phyloP scores from a whole-genome alignment of 2,329 filamentous ascomycete species.

The Xylaria sp. region DNA sequence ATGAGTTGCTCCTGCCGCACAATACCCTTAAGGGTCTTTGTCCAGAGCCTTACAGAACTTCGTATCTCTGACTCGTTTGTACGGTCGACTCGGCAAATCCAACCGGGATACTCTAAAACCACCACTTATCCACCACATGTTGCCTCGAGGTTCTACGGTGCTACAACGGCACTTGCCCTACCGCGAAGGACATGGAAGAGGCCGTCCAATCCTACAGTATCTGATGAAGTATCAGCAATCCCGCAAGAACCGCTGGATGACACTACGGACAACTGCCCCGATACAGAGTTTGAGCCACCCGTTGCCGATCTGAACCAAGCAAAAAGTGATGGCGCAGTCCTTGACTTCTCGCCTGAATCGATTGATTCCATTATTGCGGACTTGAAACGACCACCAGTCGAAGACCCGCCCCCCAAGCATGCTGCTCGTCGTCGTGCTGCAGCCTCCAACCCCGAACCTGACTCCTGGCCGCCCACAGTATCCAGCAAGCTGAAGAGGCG shows the following conservation, averaged over 20 bases:
- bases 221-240: conserved; percentile 1
- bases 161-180: conserved; percentile 22
- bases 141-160: conserved; percentile 26
- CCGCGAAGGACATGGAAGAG: conserved; percentile 12
- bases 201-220: conserved; percentile 1
- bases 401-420: too few species aligned
- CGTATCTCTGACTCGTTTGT: conserved; percentile 26
- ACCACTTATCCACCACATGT: conserved; percentile 14
- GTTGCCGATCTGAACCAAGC: conserved; percentile 23
- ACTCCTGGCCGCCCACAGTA: conserved; percentile 11
- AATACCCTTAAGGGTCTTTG: conserved; percentile 50
- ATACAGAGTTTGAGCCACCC: conserved; percentile 11
- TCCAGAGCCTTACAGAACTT: conserved; percentile 45
- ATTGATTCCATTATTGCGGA: conserved; percentile 32
- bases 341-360: conserved; percentile 40
- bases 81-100: conserved; percentile 17
- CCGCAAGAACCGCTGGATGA: conserved; percentile 1
- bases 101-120: conserved; percentile 10
- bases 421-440: too few species aligned
- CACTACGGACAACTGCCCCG: conserved; percentile 5
- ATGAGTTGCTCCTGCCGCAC: conserved; percentile 55
- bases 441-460: not conserved
- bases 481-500: conserved; percentile 29
- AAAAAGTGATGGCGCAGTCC: conserved; percentile 31
- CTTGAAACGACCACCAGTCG: conserved; percentile 24